phyloP scores from a whole-genome alignment of 176 grass and related monocot species.

The Avena eriantha region DNA sequence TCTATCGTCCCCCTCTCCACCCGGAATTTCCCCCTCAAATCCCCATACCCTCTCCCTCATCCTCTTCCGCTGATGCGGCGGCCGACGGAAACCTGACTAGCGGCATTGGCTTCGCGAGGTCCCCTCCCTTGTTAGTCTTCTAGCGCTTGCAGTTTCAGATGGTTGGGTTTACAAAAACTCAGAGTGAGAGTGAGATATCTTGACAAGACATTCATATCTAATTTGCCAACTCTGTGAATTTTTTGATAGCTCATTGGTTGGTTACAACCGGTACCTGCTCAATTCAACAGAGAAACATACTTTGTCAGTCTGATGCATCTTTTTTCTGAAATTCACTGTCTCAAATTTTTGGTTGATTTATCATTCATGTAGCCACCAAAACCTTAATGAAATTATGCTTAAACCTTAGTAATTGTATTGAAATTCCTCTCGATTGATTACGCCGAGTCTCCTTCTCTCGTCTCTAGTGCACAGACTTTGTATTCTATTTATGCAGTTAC shows the following conservation, averaged over 20 bases:
- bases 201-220: not conserved
- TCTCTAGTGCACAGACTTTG: not conserved
- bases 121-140: no score
- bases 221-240: not conserved
- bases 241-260: not conserved
- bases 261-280: not conserved
- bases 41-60: no score
- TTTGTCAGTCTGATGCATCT: not conserved
- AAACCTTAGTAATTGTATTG: no score
- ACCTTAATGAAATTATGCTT: not conserved
- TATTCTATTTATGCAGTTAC: not conserved
- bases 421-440: no score
- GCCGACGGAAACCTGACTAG: no score
- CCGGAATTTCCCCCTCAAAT: not conserved
- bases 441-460: no score
- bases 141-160: no score
- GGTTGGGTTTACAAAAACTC: no score
- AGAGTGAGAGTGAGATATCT: not conserved
- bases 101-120: no score
- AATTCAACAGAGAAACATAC: no score
- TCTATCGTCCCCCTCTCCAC: not conserved
- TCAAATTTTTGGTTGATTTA: not conserved
- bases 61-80: no score
- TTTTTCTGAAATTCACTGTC: not conserved
- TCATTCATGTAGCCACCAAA: constrained; percentile 14